Conservation (phyloP, 2,329 filamentous ascomycete genomes). For the Triangularia setosa region DNA sequence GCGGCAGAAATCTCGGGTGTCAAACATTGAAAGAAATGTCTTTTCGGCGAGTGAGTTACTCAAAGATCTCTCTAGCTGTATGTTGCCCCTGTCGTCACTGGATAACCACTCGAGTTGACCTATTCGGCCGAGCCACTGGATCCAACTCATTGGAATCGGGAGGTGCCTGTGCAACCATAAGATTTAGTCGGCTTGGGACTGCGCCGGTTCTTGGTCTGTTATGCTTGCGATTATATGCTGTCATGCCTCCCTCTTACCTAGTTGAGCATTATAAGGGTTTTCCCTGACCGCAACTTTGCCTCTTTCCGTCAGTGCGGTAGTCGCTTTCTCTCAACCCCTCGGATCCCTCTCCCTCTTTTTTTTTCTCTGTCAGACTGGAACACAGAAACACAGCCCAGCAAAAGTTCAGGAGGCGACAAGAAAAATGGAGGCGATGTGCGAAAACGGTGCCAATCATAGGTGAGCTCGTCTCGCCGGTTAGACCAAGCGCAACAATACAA, state of each 20-base stretch:
- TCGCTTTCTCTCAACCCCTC: neutral
- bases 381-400: neutral
- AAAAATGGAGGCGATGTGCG: constrained; percentile 3
- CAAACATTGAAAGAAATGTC: neutral
- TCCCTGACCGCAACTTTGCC: constrained; percentile 9
- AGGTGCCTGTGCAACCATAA: constrained; percentile 21
- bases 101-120: neutral
- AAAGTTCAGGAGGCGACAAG: neutral
- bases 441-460: constrained; percentile 7
- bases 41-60: constrained; percentile 3
- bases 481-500: constrained; percentile 3
- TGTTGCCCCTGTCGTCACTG: neutral
- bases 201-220: constrained; percentile 12
- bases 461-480: constrained; percentile 12
- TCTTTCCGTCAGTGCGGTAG: constrained; percentile 7
- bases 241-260: neutral
- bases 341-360: neutral
- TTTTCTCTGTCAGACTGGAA: neutral
- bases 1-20: neutral
- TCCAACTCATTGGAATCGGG: neutral
- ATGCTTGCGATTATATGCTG: neutral
- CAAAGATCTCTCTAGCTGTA: neutral
- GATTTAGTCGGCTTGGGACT: constrained; percentile 9
- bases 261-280: constrained; percentile 8
- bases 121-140: constrained; percentile 18